A percentile compares a stretch with the other conserved stretches of the same genome.
Evolutionary conservation across 2,329 filamentous ascomycete species (phyloP).

Genomic region (Ascochyta lentis): DNA sequence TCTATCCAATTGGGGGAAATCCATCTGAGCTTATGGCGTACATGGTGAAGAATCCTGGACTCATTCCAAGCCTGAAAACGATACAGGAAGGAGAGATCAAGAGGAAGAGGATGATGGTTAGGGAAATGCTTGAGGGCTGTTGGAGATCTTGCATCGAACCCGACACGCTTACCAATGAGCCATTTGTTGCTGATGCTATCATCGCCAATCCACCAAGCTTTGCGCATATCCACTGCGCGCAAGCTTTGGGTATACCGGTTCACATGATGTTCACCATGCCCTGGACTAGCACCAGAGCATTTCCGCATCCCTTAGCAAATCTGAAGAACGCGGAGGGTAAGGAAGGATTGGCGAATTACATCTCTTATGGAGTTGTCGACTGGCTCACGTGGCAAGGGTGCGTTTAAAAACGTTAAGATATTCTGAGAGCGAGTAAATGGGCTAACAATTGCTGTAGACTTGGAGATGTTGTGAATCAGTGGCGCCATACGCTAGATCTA

Average conservation of each 20-base stretch:
- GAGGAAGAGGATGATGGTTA: slow-evolving; percentile 4
- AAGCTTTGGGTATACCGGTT: slow-evolving; percentile 73
- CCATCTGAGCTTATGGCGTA: too few relatives aligned
- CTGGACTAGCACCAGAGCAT: slow-evolving; percentile 54
- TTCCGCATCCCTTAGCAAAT: slow-evolving; percentile 59
- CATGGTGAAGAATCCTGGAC: too few relatives aligned
- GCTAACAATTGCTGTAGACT: slow-evolving; percentile 20
- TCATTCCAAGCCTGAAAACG: slow-evolving; percentile 18
- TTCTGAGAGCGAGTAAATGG: too few relatives aligned
- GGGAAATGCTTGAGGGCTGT: neutral
- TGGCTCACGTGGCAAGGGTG: slow-evolving; percentile 57
- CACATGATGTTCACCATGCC: slow-evolving; percentile 85
- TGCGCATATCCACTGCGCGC: slow-evolving; percentile 74
- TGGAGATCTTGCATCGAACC: too few relatives aligned
- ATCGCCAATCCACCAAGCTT: slow-evolving; percentile 72
- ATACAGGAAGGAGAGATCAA: slow-evolving; percentile 35
- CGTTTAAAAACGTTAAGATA: too few relatives aligned
- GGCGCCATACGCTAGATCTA: too few relatives aligned
- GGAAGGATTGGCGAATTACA: slow-evolving; percentile 49
- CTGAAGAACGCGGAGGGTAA: slow-evolving; percentile 33
- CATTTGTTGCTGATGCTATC: too few relatives aligned
- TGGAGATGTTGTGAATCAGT: slow-evolving; percentile 23
- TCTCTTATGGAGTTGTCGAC: slow-evolving; percentile 56
- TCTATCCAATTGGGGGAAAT: too few relatives aligned
- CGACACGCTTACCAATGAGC: too few relatives aligned